phyloP scores from a whole-genome alignment of 2,329 filamentous ascomycete species.

The Claviceps arundinis region DNA sequence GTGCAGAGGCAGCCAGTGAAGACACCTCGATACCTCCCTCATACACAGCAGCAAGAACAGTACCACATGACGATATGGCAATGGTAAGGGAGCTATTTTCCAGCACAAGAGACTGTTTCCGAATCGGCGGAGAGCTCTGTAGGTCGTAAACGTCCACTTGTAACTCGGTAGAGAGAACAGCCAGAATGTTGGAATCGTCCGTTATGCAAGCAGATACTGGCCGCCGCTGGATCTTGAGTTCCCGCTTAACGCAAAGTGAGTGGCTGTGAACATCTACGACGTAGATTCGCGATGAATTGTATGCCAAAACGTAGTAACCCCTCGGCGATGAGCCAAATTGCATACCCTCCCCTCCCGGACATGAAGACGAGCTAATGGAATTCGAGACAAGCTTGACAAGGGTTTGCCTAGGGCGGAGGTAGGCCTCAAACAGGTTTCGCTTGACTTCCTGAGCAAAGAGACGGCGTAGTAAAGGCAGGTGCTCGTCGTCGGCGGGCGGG shows the following conservation, averaged over 20 bases:
- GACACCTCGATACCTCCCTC: conserved; percentile 82
- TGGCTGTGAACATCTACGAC: conserved; percentile 54
- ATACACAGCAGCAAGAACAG: conserved; percentile 73
- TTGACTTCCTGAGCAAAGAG: conserved; percentile 59
- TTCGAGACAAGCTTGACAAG: conserved; percentile 71
- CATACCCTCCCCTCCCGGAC: conserved; percentile 73
- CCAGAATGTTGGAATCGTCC: conserved; percentile 63
- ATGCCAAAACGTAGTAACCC: conserved; percentile 62
- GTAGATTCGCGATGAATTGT: conserved; percentile 76
- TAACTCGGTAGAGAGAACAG: conserved; percentile 69
- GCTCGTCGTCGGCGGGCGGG: conserved; percentile 27
- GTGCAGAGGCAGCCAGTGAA: conserved; percentile 50
- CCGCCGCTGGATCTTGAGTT: conserved; percentile 66
- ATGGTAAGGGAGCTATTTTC: conserved; percentile 69
- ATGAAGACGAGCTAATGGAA: conserved; percentile 71
- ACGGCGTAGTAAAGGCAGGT: conserved; percentile 47
- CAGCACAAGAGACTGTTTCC: conserved; percentile 61
- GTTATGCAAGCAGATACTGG: conserved; percentile 67
- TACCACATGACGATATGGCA: conserved; percentile 66
- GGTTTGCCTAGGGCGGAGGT: conserved; percentile 55
- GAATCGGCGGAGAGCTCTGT: conserved; percentile 46
- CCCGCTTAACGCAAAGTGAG: conserved; percentile 52
- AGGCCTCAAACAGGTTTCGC: conserved; percentile 65
- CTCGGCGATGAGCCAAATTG: conserved; percentile 68
- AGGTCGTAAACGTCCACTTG: conserved; percentile 80